Base-by-base conservation (phyloP, 140 eudicot genomes). In the Senecio squalidus region DNA sequence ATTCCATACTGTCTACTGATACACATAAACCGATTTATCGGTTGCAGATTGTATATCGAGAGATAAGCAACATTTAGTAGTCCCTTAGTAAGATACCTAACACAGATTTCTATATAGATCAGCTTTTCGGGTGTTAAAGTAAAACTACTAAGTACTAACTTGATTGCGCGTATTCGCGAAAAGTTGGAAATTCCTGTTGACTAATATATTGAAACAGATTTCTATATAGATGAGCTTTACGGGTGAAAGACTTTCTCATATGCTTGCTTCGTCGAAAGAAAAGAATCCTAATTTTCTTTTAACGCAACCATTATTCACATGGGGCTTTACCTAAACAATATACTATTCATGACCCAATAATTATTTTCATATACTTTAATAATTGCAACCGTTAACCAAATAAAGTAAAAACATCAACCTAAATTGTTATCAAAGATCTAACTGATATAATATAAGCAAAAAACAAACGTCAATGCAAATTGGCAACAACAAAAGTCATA, bases 271-370 rank as follows among this genome's bases (percentile, higher is more conserved):
- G 14, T 13, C 25, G 6, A 28, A 66, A 55, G 45, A 41, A 16
- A 54, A 53, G 46, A 29, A 26, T 54, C 72, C 51, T 9, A 30
- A 10, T 34, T 45, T 22, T 7, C 59, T 23, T 57, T 46, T 1
- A 7, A 31, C 18, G 66, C 73, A 68, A 33, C 51, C 30, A 5
- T 30, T 55, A 30, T 31, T 20, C 40, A 26, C 22, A 36, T 25
- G 34, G 51, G n/a, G 31, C 6, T 26, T 26, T 22, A 39, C 26
- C 45, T 55, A 20, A 10, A 20, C 41, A 15, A 44, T 48, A 67
- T 55, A 24, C 50, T 30, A 30, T 13, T n/a, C 55, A 10, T 55
- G 53, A 66, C 55, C 44, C 29, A 34, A 22, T 44, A 27, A 0
- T 40, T 67, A 44, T 15, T 44, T 9, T 38, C 16, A 38, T 38